Evolutionary conservation across 441 rosid genomes (phyloP), one percentile per base, ranked within the genome.

Genomic region (Flueggea neowawraea): DNA sequence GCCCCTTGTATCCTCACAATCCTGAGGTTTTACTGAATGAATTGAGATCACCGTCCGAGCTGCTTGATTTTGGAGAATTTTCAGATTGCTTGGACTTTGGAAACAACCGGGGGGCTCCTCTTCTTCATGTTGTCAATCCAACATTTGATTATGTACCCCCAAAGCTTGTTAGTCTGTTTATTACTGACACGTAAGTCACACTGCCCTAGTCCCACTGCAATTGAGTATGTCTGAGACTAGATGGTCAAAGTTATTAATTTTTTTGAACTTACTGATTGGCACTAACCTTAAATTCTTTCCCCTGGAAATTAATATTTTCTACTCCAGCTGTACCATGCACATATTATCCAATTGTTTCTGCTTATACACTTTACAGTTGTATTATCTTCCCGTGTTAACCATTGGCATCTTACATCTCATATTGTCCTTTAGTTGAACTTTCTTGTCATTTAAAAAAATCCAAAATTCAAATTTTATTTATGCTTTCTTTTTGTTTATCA

Each of bases 1-100:
- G 99, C 73, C 98, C 98, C 45, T 70, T 91, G 48, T 95, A 95
- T 84, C 98, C 99, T 11, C 98, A 91, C 80, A 90, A 95, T 74
- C 98, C 96, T 5, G 98, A 91, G 83, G 96, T 86, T 47, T 75
- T 89, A 61, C 81, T 91, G 45, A 95, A 95, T 78, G 97, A 95
- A 76, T 78, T 91, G 83, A 89, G 97, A 78, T 90, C 97, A 41
- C 99, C 99, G 53, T 91, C 96, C 22, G 98, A 95, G 78, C 72
- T 91, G 57, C 84, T 91, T 68, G 97, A 95, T 76, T 95, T 95
- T 73, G 98, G 99, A 62, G 98, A 95, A 66, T 95, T 95, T 79
- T 95, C 99, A 36, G 96, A 95, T 78, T 89, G 96, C 83, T 75
- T 95, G 77, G 97, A 91, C 65, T 91, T 80, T 74, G 88, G 91